Conservation (phyloP, 805 yeast genomes). For the Kodamaea leandrae region DNA sequence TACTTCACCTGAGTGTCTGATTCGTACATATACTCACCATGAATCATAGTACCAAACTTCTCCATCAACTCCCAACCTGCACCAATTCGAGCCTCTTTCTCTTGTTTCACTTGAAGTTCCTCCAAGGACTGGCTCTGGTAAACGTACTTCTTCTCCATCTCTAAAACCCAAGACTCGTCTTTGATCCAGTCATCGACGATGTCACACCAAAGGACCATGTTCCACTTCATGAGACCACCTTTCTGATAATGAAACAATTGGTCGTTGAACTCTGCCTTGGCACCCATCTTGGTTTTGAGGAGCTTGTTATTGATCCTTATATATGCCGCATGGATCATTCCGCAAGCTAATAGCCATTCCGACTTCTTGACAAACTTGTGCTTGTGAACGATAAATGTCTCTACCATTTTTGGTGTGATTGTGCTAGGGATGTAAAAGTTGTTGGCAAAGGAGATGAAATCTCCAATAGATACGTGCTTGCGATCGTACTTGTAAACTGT, state of each 20-base stretch:
- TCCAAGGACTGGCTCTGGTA: conserved; percentile 26
- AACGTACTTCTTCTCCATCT: conserved; percentile 46
- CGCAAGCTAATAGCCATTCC: conserved; percentile 71
- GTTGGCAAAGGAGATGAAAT: conserved; percentile 51
- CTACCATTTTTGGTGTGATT: conserved; percentile 48
- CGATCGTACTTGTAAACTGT: conserved; percentile 16
- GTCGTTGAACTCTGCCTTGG: conserved; percentile 45
- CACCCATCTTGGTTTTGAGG: conserved; percentile 47
- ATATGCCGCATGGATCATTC: conserved; percentile 59
- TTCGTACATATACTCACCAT: conserved; percentile 29
- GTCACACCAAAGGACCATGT: conserved; percentile 51
- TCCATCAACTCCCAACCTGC: conserved; percentile 29
- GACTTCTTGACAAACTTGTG: conserved; percentile 51
- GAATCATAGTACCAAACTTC: conserved; percentile 35
- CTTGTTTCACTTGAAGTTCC: conserved; percentile 21
- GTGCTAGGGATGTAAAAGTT: conserved; percentile 59
- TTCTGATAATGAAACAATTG: conserved; percentile 52
- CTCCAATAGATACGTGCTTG: conserved; percentile 30
- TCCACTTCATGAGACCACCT: conserved; percentile 50
- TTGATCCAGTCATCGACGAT: conserved; percentile 53
- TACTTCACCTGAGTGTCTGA: conserved; percentile 30
- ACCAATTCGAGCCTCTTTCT: conserved; percentile 31
- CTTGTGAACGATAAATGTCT: conserved; percentile 49
- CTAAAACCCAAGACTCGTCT: conserved; percentile 61
- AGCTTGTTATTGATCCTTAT: conserved; percentile 50